A percentile compares a stretch with the other conserved stretches of the same genome.
phyloP scores from a whole-genome alignment of 352 stramenopile genomes.

The Phytophthora cryptogea region DNA sequence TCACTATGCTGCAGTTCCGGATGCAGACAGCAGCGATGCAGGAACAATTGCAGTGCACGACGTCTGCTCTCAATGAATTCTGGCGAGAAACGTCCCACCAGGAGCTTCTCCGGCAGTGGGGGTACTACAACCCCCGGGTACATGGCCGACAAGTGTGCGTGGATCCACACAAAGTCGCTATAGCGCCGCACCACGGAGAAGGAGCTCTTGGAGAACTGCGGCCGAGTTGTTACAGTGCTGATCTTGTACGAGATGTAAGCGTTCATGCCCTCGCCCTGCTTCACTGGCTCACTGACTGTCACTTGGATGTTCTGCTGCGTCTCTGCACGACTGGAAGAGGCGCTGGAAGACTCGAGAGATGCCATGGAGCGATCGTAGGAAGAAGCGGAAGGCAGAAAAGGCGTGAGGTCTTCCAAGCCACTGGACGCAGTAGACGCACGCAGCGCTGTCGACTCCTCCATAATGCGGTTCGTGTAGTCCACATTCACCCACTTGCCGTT shows the following conservation, averaged over 20 bases:
- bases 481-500: conserved; percentile 90
- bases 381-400: conserved; percentile 15
- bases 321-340: conserved; percentile 6
- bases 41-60: conserved; percentile 79
- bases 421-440: background rate
- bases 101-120: conserved; percentile 95
- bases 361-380: conserved; percentile 4
- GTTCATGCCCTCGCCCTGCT: conserved; percentile 97
- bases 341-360: conserved; percentile 8
- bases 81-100: conserved; percentile 93
- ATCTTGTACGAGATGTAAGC: conserved; percentile 98
- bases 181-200: conserved; percentile 93
- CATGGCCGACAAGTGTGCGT: conserved; percentile 85
- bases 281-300: conserved; percentile 94
- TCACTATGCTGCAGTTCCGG: conserved; percentile 86
- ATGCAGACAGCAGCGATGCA: conserved; percentile 78
- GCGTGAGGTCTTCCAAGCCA: conserved; percentile 19
- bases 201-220: conserved; percentile 84
- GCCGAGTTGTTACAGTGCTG: conserved; percentile 69
- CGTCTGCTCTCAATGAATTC: conserved; percentile 91
- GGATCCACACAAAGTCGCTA: conserved; percentile 97
- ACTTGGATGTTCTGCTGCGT: conserved; percentile 66
- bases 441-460: conserved; percentile 50
- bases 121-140: conserved; percentile 93
- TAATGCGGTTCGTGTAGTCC: conserved; percentile 76